A percentile compares a stretch with the other conserved stretches of the same genome.
Conservation (phyloP, 768 basidiomycete species). For the Dendrothele bispora region DNA sequence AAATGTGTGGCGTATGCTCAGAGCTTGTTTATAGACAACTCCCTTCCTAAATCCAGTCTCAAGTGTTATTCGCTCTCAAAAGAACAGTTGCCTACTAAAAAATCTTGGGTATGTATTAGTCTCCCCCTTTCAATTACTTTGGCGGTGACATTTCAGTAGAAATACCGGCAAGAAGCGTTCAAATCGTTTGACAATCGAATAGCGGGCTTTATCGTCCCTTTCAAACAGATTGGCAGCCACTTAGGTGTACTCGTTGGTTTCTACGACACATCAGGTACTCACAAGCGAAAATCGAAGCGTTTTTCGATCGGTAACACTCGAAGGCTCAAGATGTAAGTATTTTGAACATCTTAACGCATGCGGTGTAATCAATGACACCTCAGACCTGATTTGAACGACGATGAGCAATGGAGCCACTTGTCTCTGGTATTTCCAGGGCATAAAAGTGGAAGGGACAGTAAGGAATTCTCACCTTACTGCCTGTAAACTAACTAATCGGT, state of each 20-base stretch:
- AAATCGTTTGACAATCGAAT: constrained; percentile 46
- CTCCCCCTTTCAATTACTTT: constrained; percentile 7
- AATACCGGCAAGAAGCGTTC: constrained; percentile 27
- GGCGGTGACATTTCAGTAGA: constrained; percentile 29
- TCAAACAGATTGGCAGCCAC: constrained; percentile 18
- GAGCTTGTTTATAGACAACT: constrained; percentile 24
- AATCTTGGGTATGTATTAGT: constrained; percentile 38
- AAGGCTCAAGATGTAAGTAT: constrained; percentile 56
- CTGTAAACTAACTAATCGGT: constrained; percentile 1
- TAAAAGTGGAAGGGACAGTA: constrained; percentile 51
- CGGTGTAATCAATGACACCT: constrained; percentile 9
- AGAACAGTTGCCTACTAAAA: constrained; percentile 21
- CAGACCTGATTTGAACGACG: constrained; percentile 55
- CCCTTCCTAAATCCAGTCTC: constrained; percentile 40
- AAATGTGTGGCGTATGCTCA: constrained; percentile 34
- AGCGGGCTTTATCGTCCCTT: constrained; percentile 45
- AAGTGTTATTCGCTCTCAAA: constrained; percentile 31
- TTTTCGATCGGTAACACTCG: constrained; percentile 42
- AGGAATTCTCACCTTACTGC: constrained; percentile 17
- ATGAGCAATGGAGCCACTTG: constrained; percentile 49
- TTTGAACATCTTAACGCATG: not conserved
- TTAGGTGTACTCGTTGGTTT: constrained; percentile 44
- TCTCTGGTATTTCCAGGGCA: constrained; percentile 43
- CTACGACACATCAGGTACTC: constrained; percentile 44
- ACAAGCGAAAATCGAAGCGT: constrained; percentile 37